Conservation (phyloP, 1,284 basidiomycete species). For the Tylopilus orsonianus region DNA sequence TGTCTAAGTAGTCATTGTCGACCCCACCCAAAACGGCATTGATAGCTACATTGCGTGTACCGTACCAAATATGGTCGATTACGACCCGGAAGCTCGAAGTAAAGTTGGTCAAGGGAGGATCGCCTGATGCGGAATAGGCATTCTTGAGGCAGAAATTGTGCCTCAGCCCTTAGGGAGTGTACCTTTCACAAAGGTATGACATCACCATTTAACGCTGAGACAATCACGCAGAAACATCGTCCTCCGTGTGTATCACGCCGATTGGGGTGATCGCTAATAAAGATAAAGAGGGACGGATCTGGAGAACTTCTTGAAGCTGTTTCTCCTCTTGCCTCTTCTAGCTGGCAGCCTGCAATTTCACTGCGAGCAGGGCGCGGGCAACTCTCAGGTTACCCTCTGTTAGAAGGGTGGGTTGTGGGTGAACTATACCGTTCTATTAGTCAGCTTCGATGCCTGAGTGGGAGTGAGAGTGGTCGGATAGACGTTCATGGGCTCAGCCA, state of each 20-base stretch:
- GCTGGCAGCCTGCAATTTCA: conserved; percentile 73
- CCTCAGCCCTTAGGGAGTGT: conserved; percentile 86
- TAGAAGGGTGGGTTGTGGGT: conserved; percentile 77
- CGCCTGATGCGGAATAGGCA: conserved; percentile 71
- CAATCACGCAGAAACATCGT: no score
- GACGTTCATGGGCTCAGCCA: conserved; percentile 37
- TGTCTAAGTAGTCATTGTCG: conserved; percentile 83
- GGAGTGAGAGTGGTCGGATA: conserved; percentile 1
- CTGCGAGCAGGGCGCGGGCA: conserved; percentile 77
- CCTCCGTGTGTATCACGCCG: conserved; percentile 23
- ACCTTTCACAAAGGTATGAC: conserved; percentile 87
- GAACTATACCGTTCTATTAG: conserved; percentile 89
- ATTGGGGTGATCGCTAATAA: neutral
- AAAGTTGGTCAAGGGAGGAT: conserved; percentile 86
- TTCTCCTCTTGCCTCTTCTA: conserved; percentile 67
- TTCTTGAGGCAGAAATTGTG: conserved; percentile 85
- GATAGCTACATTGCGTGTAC: conserved; percentile 75
- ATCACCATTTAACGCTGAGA: no score
- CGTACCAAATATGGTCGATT: conserved; percentile 96
- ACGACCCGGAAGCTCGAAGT: conserved; percentile 83
- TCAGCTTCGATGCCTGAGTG: conserved; percentile 78
- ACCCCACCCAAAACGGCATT: conserved; percentile 89
- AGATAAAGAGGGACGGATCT: conserved; percentile 41
- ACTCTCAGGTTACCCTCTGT: conserved; percentile 80
- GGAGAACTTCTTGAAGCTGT: conserved; percentile 55